Evolutionary conservation across 164 flowering plant genomes (phyloP).

Genomic region (Nelumbo lutea): DNA sequence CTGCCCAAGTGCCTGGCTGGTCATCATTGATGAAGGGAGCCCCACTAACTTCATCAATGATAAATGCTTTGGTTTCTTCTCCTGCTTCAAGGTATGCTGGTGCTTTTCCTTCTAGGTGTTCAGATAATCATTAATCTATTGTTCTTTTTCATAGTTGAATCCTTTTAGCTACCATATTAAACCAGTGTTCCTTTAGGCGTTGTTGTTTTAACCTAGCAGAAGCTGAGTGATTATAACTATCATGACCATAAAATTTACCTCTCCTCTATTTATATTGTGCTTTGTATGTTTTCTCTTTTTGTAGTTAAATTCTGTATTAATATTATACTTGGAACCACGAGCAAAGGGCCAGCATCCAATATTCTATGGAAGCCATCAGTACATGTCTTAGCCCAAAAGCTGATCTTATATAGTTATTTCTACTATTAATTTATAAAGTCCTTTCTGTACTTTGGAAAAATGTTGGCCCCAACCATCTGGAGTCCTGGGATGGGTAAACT

Average conservation of each 20-base stretch:
- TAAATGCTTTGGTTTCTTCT: conserved; percentile 66
- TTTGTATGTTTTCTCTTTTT: too few relatives aligned
- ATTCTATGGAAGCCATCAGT: not conserved
- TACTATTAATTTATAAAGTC: not conserved
- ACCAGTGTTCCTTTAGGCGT: too few relatives aligned
- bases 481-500: not conserved
- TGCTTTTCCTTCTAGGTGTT: conserved; percentile 1
- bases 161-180: too few relatives aligned
- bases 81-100: conserved; percentile 88
- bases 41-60: conserved; percentile 57
- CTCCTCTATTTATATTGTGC: not conserved
- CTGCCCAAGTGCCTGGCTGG: conserved; percentile 86
- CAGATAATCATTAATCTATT: not conserved
- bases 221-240: too few relatives aligned
- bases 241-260: not conserved
- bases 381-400: not conserved
- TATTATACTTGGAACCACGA: not conserved
- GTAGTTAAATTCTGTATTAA: not conserved
- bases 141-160: not conserved
- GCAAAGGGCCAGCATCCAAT: not conserved
- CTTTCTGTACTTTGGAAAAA: not conserved
- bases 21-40: conserved; percentile 87
- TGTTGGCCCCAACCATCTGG: not conserved
- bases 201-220: too few relatives aligned
- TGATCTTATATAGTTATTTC: not conserved